Percentiles rank a stretch among this genome's conserved stretches.
These are phyloP conservation scores for Botrytis porri DNA, from an alignment of 2,329 filamentous ascomycete genomes.

Conservation along the genomic window DNA sequence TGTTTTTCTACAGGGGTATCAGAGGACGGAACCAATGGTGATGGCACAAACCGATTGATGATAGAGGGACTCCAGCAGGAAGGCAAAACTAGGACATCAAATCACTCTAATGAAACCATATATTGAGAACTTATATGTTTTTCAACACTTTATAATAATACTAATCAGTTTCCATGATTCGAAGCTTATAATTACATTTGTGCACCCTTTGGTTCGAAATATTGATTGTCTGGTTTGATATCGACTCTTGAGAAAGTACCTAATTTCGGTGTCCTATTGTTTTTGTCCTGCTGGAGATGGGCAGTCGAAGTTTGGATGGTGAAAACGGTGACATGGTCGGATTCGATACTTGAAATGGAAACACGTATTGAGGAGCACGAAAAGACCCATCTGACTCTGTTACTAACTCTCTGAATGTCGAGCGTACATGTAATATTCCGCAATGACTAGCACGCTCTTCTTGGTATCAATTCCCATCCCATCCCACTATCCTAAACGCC, in stretches of 20 bases:
- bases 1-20: slow-evolving; percentile 19
- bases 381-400: not conserved
- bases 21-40: slow-evolving; percentile 23
- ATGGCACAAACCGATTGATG: slow-evolving; percentile 17
- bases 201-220: not conserved
- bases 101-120: not conserved
- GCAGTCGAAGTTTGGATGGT: not conserved
- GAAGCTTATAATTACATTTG: too few relatives aligned
- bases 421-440: not conserved
- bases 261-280: not conserved
- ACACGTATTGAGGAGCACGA: not conserved
- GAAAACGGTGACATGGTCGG: not conserved
- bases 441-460: not conserved
- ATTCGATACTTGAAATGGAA: not conserved
- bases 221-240: not conserved
- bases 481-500: not conserved
- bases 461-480: not conserved
- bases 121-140: not conserved
- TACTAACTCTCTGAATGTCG: not conserved
- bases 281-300: not conserved
- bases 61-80: not conserved
- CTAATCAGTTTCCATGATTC: too few relatives aligned
- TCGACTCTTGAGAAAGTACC: not conserved
- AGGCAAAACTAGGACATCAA: not conserved
- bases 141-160: not conserved